Conservation (phyloP, 148 eudicot species). For the Nepenthes mirabilis region DNA sequence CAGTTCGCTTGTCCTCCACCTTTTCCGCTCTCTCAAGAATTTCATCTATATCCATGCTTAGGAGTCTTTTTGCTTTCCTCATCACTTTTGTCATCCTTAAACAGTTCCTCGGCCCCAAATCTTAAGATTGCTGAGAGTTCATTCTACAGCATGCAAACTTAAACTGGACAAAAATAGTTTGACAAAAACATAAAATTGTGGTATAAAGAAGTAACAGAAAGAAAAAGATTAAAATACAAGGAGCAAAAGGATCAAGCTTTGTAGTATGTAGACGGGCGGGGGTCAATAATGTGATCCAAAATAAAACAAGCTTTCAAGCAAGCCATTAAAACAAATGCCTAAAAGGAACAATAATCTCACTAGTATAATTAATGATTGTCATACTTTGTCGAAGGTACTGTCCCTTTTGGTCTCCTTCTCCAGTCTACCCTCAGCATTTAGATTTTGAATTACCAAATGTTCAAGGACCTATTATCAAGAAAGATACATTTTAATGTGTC, state of each 20-base stretch:
- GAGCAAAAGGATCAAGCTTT: no score
- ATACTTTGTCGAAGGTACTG: slow-evolving; percentile 76
- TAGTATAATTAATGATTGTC: slow-evolving; percentile 2
- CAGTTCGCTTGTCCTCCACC: slow-evolving; percentile 75
- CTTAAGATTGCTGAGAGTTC: slow-evolving; percentile 98
- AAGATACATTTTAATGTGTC: not conserved
- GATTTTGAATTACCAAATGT: slow-evolving; percentile 94
- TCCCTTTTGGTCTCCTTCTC: slow-evolving; percentile 97
- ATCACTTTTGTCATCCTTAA: slow-evolving; percentile 89
- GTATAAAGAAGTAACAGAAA: not conserved
- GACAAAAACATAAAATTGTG: not conserved
- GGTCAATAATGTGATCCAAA: no score
- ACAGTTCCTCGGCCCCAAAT: slow-evolving; percentile 96
- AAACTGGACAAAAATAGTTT: slow-evolving; percentile 2
- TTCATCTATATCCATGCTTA: slow-evolving; percentile 94
- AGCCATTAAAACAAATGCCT: no score
- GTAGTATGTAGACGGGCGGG: no score
- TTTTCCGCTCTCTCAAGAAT: slow-evolving; percentile 98
- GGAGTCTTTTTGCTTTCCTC: slow-evolving; percentile 97
- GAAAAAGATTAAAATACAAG: no score
- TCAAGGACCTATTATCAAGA: slow-evolving; percentile 64
- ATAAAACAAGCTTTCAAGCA: no score
- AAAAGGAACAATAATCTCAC: not conserved
- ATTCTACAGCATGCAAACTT: slow-evolving; percentile 38
- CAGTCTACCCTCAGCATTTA: slow-evolving; percentile 94